Evolutionary conservation across 2,329 filamentous ascomycete genomes (phyloP).

Genomic region (Arachnomyces sp.): DNA sequence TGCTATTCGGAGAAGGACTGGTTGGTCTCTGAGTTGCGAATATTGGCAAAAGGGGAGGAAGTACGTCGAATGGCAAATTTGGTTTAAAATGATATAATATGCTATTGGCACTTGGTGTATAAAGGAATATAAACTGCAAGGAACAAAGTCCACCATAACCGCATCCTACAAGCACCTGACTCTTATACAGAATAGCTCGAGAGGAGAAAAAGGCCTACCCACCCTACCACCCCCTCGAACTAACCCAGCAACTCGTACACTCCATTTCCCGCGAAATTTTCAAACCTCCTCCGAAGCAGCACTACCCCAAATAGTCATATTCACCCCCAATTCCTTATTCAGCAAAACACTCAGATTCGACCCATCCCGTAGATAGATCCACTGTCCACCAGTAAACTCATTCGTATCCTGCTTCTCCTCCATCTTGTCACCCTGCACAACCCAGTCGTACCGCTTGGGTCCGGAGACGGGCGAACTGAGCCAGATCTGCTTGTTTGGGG

Average conservation of each 20-base stretch:
- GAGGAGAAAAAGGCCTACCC: no score
- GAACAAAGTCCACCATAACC: no score
- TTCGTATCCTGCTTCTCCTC: slow-evolving; percentile 67
- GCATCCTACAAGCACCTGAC: no score
- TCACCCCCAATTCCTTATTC: slow-evolving; percentile 64
- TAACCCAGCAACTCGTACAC: not conserved
- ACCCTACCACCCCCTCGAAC: no score
- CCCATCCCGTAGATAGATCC: slow-evolving; percentile 85
- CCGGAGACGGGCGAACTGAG: slow-evolving; percentile 83
- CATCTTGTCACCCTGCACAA: slow-evolving; percentile 61
- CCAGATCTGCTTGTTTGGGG: slow-evolving; percentile 96
- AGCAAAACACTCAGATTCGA: slow-evolving; percentile 64
- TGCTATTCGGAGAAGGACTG: no score
- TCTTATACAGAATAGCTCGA: not conserved
- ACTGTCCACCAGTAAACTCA: slow-evolving; percentile 50
- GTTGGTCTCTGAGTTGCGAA: no score
- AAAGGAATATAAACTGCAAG: no score
- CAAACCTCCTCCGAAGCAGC: no score
- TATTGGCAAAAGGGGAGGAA: no score
- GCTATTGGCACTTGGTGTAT: no score
- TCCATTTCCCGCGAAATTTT: slow-evolving; percentile 9
- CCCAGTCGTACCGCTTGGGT: slow-evolving; percentile 91
- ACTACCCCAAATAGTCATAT: slow-evolving; percentile 34
- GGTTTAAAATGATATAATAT: no score
- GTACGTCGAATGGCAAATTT: no score